Evolutionary conservation across 306 rosid species (phyloP).

Genomic region (Mimosa pudica): DNA sequence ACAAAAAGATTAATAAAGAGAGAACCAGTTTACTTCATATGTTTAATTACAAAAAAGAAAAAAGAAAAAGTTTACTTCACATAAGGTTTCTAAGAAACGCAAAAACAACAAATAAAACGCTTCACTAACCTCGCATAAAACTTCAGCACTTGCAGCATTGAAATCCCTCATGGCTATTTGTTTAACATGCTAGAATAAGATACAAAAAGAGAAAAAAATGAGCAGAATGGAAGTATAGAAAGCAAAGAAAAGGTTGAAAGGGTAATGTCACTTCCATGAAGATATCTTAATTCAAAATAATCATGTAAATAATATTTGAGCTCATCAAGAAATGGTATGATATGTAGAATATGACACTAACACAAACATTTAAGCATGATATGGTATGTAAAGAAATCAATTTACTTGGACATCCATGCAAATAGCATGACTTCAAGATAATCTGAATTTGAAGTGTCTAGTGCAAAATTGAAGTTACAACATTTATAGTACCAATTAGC

Average conservation of each 20-base stretch:
- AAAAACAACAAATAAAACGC: neutral
- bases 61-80: neutral
- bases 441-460: neutral
- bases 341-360: neutral
- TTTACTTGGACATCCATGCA: neutral
- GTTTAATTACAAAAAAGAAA: too few relatives aligned
- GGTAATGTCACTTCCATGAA: neutral
- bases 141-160: constrained; percentile 83
- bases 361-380: neutral
- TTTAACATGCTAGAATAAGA: constrained; percentile 76
- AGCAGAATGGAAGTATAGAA: neutral
- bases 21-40: neutral
- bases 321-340: constrained; percentile 18
- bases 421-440: neutral
- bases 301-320: constrained; percentile 1
- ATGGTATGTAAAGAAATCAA: neutral
- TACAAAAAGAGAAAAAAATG: constrained; percentile 16
- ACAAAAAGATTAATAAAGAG: neutral
- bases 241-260: neutral
- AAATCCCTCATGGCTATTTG: constrained; percentile 68
- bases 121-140: constrained; percentile 73
- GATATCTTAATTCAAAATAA: constrained; percentile 2
- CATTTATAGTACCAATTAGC: neutral
- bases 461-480: neutral
- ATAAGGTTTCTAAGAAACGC: neutral